Percentiles rank a stretch among this genome's conserved stretches.
Conservation (phyloP, 331 rosid species). For the Spiraea crenata region DNA sequence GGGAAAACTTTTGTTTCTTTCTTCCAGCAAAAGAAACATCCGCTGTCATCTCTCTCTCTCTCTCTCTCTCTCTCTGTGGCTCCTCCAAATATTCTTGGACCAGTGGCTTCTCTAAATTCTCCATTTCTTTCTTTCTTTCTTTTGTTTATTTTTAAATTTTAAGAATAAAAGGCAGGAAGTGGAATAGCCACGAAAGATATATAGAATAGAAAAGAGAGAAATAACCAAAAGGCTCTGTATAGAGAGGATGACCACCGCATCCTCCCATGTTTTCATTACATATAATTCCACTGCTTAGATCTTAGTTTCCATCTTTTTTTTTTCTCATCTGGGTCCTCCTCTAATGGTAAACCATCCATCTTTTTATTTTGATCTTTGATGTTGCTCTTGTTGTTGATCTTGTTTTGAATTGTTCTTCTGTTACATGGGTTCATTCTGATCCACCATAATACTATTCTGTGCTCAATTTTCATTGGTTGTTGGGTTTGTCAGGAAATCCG, state of each 20-base stretch:
- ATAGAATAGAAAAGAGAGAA: constrained; percentile 35
- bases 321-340: constrained; percentile 49
- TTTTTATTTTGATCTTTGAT: constrained; percentile 25
- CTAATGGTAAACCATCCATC: constrained; percentile 39
- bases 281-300: constrained; percentile 45
- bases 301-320: constrained; percentile 32
- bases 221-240: constrained; percentile 15
- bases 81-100: constrained; percentile 82
- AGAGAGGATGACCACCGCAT: constrained; percentile 62
- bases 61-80: constrained; percentile 31
- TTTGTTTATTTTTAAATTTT: constrained; percentile 13
- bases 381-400: constrained; percentile 21
- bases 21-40: constrained; percentile 33
- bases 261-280: constrained; percentile 73
- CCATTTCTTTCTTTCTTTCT: constrained; percentile 52
- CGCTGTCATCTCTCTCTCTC: constrained; percentile 38
- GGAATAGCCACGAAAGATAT: constrained; percentile 59
- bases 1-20: neutral
- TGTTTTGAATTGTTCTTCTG: neutral
- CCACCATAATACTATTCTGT: constrained; percentile 12
- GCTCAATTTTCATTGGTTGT: constrained; percentile 23
- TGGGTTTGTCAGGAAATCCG: constrained; percentile 45
- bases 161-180: constrained; percentile 52
- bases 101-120: constrained; percentile 63
- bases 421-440: constrained; percentile 37